phyloP scores from a whole-genome alignment of 2,329 filamentous ascomycete species.

The Ophiostoma ulmi region DNA sequence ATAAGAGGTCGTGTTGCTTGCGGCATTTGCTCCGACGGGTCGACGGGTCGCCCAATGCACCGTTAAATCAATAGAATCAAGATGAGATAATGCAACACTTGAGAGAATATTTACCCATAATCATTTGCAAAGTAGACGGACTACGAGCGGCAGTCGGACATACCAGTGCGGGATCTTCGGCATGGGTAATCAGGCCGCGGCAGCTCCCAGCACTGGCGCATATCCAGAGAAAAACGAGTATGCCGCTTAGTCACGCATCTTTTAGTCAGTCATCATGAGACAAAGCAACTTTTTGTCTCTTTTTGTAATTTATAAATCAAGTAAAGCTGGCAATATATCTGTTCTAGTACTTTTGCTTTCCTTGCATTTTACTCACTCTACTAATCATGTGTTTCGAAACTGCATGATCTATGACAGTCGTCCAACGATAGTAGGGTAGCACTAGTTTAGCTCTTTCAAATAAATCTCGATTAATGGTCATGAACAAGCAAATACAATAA shows the following conservation, averaged over 20 bases:
- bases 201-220: constrained; percentile 13
- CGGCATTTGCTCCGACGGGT: not conserved
- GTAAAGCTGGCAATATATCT: not conserved
- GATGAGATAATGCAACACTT: not conserved
- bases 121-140: not conserved
- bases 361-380: not conserved
- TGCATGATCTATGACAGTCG: not conserved
- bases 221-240: not conserved
- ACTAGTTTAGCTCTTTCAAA: not conserved
- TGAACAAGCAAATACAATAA: not conserved
- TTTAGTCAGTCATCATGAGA: not conserved
- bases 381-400: not conserved
- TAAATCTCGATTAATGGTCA: not conserved
- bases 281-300: not conserved
- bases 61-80: not conserved
- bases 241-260: not conserved
- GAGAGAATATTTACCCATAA: not conserved
- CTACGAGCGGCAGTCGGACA: not conserved
- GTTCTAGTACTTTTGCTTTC: not conserved
- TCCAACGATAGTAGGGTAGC: too few species aligned
- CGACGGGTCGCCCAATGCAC: not conserved
- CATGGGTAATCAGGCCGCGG: constrained; percentile 15
- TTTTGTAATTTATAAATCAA: not conserved
- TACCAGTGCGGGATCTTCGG: constrained; percentile 12
- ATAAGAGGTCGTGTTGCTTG: not conserved